Evolutionary conservation across 2,329 filamentous ascomycete species (phyloP).

Genomic region (Calonectria pseudoreteaudii): DNA sequence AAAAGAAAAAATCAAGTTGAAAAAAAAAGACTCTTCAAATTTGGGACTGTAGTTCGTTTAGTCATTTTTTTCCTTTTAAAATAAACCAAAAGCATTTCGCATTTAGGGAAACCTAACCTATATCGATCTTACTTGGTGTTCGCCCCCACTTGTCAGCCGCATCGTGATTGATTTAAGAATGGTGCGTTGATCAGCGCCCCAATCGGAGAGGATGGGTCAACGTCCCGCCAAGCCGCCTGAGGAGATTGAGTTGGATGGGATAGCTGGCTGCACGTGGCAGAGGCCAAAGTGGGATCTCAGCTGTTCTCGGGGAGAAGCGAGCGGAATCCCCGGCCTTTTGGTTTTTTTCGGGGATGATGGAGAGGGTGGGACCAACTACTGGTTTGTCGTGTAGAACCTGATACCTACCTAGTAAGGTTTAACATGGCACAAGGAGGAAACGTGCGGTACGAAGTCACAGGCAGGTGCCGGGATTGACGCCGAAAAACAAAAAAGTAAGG

Average conservation of each 20-base stretch:
- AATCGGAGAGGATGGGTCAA: background rate
- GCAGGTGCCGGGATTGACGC: background rate
- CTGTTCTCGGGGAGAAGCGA: background rate
- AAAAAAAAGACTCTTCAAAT: background rate
- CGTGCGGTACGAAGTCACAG: background rate
- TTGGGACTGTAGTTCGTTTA: background rate
- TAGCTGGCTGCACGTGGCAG: conserved; percentile 7
- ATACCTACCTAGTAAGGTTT: background rate
- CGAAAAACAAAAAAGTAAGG: background rate
- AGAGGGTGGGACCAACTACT: background rate
- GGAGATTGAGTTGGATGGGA: conserved; percentile 3
- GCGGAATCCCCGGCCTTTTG: background rate
- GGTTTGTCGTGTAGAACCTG: background rate
- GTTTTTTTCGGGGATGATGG: background rate
- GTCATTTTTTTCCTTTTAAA: background rate
- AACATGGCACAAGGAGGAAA: background rate
- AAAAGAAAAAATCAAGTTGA: background rate
- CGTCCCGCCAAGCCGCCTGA: background rate
- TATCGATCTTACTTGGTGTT: background rate
- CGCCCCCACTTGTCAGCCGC: background rate
- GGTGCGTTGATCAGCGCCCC: background rate
- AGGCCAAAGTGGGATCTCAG: background rate
- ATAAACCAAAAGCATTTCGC: background rate
- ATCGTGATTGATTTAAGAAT: background rate
- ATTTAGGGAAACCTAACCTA: background rate